A percentile compares a stretch with the other conserved stretches of the same genome.
Evolutionary conservation across 495 filamentous ascomycete species (phyloP).

Genomic region (Chlorociboria aeruginascens): DNA sequence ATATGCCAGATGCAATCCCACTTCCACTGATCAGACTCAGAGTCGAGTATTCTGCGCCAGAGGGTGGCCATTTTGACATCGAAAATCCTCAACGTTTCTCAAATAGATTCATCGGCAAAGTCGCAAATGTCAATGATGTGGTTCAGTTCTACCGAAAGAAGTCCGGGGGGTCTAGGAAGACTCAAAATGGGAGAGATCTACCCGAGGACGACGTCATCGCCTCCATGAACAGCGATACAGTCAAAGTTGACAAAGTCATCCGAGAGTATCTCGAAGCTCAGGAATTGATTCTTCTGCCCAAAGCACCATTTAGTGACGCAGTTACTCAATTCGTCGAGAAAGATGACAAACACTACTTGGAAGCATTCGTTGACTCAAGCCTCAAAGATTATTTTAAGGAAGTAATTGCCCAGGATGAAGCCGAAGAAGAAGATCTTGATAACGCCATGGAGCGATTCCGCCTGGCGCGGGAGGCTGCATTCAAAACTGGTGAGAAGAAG

Average conservation of each 20-base stretch:
- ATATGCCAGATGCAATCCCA: slow-evolving; percentile 48
- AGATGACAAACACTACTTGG: slow-evolving; percentile 87
- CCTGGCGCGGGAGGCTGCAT: slow-evolving; percentile 57
- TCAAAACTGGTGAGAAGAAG: slow-evolving; percentile 53
- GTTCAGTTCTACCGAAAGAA: slow-evolving; percentile 90
- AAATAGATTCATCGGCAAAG: slow-evolving; percentile 78
- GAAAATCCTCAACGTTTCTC: slow-evolving; percentile 97
- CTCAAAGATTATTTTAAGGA: slow-evolving; percentile 65
- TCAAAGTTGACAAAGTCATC: slow-evolving; percentile 83
- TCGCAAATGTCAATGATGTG: slow-evolving; percentile 90
- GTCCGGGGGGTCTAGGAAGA: slow-evolving; percentile 21
- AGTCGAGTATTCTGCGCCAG: slow-evolving; percentile 81
- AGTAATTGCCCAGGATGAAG: slow-evolving; percentile 55
- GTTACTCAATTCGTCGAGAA: slow-evolving; percentile 91
- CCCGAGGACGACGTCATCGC: slow-evolving; percentile 48
- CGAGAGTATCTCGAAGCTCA: slow-evolving; percentile 74
- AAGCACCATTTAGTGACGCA: slow-evolving; percentile 85
- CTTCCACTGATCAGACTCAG: slow-evolving; percentile 77
- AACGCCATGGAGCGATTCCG: slow-evolving; percentile 62
- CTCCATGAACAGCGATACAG: slow-evolving; percentile 50
- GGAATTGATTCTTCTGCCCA: slow-evolving; percentile 78
- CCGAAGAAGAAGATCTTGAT: slow-evolving; percentile 46
- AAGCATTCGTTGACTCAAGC: slow-evolving; percentile 75
- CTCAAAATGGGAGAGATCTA: slow-evolving; percentile 31
- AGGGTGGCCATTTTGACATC: slow-evolving; percentile 75